phyloP scores from a whole-genome alignment of 805 yeast genomes.

The Zygoascus flipseniorum region DNA sequence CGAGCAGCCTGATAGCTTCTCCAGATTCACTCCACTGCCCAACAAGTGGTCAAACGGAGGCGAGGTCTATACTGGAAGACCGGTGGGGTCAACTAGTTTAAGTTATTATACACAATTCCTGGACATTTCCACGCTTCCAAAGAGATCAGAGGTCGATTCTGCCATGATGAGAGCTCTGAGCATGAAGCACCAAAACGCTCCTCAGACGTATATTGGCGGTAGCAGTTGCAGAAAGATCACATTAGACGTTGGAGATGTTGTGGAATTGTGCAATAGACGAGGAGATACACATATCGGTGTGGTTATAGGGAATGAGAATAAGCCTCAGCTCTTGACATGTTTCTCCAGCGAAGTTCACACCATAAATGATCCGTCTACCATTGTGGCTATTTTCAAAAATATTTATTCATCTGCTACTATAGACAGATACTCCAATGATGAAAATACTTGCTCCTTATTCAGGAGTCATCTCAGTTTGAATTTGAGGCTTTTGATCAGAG shows the following conservation, averaged over 20 bases:
- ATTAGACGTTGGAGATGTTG: neutral
- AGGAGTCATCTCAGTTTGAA: neutral
- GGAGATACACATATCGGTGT: slow-evolving; percentile 1
- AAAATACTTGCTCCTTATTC: neutral
- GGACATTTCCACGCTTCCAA: neutral
- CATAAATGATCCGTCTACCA: neutral
- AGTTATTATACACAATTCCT: neutral
- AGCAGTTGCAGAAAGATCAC: neutral
- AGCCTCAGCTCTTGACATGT: neutral
- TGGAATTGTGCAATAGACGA: neutral
- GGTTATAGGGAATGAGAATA: neutral
- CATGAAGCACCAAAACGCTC: neutral
- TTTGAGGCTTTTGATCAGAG: neutral
- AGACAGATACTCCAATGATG: neutral
- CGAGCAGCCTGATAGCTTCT: neutral
- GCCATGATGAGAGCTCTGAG: neutral
- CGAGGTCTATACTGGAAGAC: neutral
- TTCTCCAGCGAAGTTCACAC: neutral
- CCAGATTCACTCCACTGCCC: slow-evolving; percentile 2
- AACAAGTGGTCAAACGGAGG: slow-evolving; percentile 2
- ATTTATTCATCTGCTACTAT: neutral
- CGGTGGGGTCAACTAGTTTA: neutral
- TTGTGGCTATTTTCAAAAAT: neutral
- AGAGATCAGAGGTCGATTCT: neutral
- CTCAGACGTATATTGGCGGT: neutral